phyloP scores from a whole-genome alignment of 2,329 filamentous ascomycete species.

The Conoideocrella luteorostrata region DNA sequence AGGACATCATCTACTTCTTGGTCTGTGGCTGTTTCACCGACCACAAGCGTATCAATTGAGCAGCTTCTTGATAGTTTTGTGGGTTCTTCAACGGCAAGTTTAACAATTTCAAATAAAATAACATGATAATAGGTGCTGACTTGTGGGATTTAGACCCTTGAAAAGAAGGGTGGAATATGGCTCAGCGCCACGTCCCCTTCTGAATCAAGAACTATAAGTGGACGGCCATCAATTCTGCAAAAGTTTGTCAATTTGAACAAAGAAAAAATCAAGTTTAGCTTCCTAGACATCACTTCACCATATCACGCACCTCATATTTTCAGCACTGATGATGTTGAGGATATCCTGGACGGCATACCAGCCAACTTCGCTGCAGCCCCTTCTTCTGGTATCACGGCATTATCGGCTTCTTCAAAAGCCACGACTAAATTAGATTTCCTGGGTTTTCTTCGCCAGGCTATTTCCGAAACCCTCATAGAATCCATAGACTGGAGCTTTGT shows the following conservation, averaged over 20 bases:
- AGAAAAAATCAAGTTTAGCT: constrained; percentile 8
- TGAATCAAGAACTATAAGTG: constrained; percentile 17
- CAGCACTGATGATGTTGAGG: not conserved
- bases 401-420: not conserved
- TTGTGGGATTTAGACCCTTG: not conserved
- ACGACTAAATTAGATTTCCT: not conserved
- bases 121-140: too few relatives aligned
- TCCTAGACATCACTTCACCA: constrained; percentile 16
- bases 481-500: not conserved
- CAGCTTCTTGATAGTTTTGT: constrained; percentile 7
- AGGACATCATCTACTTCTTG: constrained; percentile 11
- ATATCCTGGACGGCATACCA: not conserved
- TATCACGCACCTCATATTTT: constrained; percentile 20
- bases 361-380: not conserved
- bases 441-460: not conserved
- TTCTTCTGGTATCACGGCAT: not conserved
- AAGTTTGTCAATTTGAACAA: constrained; percentile 11
- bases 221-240: constrained; percentile 14
- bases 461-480: not conserved
- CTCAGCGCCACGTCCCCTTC: constrained; percentile 18
- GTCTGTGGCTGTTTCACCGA: constrained; percentile 14
- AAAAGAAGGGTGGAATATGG: constrained; percentile 11
- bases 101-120: too few relatives aligned
- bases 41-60: constrained; percentile 1
- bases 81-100: too few relatives aligned